Conservation (phyloP, 1,284 basidiomycete species). For the Anthracocystis setariae region DNA sequence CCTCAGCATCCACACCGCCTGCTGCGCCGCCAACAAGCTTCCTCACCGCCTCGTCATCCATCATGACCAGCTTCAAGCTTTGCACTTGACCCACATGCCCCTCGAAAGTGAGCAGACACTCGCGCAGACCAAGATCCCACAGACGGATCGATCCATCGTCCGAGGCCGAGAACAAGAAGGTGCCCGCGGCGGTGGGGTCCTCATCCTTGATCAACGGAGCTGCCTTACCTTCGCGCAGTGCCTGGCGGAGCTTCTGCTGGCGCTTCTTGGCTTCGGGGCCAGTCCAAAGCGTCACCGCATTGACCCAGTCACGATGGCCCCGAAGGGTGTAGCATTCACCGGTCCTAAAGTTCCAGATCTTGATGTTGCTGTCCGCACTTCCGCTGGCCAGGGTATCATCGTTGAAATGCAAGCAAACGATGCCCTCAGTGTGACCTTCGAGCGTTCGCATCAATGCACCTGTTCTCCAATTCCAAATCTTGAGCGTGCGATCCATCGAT, state of each 20-base stretch:
- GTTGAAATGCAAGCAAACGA: slow-evolving; percentile 92
- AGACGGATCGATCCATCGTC: slow-evolving; percentile 93
- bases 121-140: slow-evolving; percentile 86
- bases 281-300: slow-evolving; percentile 93
- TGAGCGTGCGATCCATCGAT: slow-evolving; percentile 93
- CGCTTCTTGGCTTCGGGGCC: slow-evolving; percentile 69
- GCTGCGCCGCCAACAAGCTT: slow-evolving; percentile 54
- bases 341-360: slow-evolving; percentile 88
- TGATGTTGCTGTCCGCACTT: slow-evolving; percentile 66
- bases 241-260: slow-evolving; percentile 36
- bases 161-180: slow-evolving; percentile 86
- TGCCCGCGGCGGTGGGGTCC: slow-evolving; percentile 43
- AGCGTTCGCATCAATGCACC: slow-evolving; percentile 88
- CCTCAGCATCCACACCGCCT: slow-evolving; percentile 60
- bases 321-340: slow-evolving; percentile 90
- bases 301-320: slow-evolving; percentile 97
- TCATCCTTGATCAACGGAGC: slow-evolving; percentile 71
- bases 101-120: slow-evolving; percentile 83
- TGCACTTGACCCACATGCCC: slow-evolving; percentile 97
- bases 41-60: slow-evolving; percentile 61
- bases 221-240: slow-evolving; percentile 26
- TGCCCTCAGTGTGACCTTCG: slow-evolving; percentile 89
- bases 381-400: slow-evolving; percentile 81
- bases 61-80: slow-evolving; percentile 80
- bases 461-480: slow-evolving; percentile 97